Evolutionary conservation across 1,284 basidiomycete genomes (phyloP).

Genomic region (Sanguinoderma infundibulare): DNA sequence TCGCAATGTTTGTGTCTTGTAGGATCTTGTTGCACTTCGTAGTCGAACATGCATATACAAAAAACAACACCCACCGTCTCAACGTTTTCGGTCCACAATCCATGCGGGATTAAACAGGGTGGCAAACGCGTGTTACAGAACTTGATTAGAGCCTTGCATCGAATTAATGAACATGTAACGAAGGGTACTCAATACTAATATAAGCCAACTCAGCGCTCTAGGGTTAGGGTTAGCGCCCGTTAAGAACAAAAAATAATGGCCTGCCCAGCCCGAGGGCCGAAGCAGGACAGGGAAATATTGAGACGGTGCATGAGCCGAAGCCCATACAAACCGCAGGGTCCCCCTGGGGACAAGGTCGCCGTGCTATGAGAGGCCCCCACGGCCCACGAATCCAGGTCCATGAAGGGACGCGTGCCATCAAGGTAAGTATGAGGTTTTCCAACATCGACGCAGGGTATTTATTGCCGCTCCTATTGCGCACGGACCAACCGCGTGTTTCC

Average conservation of each 20-base stretch:
- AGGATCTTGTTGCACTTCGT: background rate
- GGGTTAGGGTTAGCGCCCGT: too few relatives aligned
- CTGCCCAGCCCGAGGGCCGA: slow-evolving; percentile 49
- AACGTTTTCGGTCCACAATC: too few relatives aligned
- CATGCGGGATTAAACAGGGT: too few relatives aligned
- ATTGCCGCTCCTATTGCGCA: slow-evolving; percentile 16
- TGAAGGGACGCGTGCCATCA: slow-evolving; percentile 45
- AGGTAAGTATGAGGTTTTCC: slow-evolving; percentile 46
- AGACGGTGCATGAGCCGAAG: slow-evolving; percentile 70
- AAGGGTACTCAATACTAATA: too few relatives aligned
- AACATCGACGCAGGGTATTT: too few relatives aligned
- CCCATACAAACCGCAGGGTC: slow-evolving; percentile 60
- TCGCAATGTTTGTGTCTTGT: background rate
- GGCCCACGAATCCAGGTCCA: slow-evolving; percentile 46
- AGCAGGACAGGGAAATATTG: slow-evolving; percentile 73
- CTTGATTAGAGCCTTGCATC: too few relatives aligned
- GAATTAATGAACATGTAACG: too few relatives aligned
- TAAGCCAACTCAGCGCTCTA: too few relatives aligned
- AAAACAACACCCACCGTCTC: background rate
- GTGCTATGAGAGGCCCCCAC: slow-evolving; percentile 63
- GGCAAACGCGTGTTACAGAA: too few relatives aligned
- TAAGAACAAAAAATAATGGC: slow-evolving; percentile 39
- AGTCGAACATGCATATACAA: background rate
- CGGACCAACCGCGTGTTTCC: slow-evolving; percentile 25
- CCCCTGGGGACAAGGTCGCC: slow-evolving; percentile 66